Evolutionary conservation across 2,329 filamentous ascomycete genomes (phyloP).

Genomic region (Tolypocladium endophyticum): DNA sequence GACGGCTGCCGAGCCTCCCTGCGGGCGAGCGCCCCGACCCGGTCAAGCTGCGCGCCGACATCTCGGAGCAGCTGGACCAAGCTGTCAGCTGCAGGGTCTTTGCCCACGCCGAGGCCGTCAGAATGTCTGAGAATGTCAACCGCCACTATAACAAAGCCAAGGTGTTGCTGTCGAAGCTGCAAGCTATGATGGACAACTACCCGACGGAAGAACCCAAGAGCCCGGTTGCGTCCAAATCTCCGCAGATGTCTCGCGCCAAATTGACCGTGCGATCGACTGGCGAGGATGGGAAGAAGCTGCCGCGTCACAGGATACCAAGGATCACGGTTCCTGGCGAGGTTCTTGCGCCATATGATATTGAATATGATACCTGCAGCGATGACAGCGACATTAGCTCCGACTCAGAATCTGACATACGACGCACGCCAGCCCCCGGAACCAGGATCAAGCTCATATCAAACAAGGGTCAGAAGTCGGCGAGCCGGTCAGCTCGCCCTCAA

Average conservation of each 20-base stretch:
- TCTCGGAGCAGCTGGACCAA: conserved; percentile 46
- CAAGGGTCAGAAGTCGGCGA: conserved; percentile 35
- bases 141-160: conserved; percentile 52
- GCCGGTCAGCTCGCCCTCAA: conserved; percentile 21
- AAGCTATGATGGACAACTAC: conserved; percentile 50
- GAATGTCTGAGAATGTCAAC: conserved; percentile 53
- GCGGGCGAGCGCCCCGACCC: conserved; percentile 36
- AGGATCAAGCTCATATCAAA: conserved; percentile 39
- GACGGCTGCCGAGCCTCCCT: conserved; percentile 38
- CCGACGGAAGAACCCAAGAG: conserved; percentile 43
- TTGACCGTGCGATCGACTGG: conserved; percentile 31
- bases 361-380: conserved; percentile 47
- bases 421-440: conserved; percentile 25
- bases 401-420: conserved; percentile 32
- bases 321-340: conserved; percentile 59
- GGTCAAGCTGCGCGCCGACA: conserved; percentile 44
- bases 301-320: conserved; percentile 37
- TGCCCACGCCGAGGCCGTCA: conserved; percentile 49
- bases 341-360: conserved; percentile 53
- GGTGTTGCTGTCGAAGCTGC: conserved; percentile 46
- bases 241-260: conserved; percentile 40
- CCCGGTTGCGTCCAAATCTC: conserved; percentile 41
- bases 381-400: conserved; percentile 43
- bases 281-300: conserved; percentile 34
- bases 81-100: conserved; percentile 46